phyloP scores from a whole-genome alignment of 2,329 filamentous ascomycete species.

The Hypoxylon sp. region DNA sequence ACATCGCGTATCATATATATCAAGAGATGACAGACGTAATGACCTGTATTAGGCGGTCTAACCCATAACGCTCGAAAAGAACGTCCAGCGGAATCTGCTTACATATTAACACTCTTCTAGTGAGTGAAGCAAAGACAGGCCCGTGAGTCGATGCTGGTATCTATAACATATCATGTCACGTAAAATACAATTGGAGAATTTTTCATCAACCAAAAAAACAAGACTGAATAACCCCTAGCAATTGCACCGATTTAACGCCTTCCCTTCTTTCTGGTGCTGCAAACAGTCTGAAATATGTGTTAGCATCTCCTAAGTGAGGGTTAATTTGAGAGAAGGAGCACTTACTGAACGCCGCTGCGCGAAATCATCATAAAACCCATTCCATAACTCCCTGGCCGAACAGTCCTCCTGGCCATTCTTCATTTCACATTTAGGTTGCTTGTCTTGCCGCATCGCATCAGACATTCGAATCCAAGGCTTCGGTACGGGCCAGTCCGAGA shows the following conservation, averaged over 20 bases:
- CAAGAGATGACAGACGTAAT: not conserved
- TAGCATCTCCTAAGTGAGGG: conserved; percentile 7
- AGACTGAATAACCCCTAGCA: not conserved
- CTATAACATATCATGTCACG: conserved; percentile 42
- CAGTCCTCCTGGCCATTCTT: conserved; percentile 54
- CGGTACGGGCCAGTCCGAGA: conserved; percentile 79
- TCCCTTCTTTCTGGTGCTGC: conserved; percentile 33
- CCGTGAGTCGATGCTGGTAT: conserved; percentile 40
- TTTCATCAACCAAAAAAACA: conserved; percentile 26
- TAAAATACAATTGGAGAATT: conserved; percentile 40
- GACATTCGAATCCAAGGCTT: conserved; percentile 65
- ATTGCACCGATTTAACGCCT: conserved; percentile 27
- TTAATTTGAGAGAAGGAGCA: not conserved
- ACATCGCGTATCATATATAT: not conserved
- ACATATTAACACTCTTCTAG: conserved; percentile 21
- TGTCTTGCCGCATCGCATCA: conserved; percentile 47
- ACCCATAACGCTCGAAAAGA: conserved; percentile 6
- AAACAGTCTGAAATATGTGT: conserved; percentile 31
- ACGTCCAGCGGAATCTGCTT: conserved; percentile 9
- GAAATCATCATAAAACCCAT: conserved; percentile 56
- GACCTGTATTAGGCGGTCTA: conserved; percentile 4
- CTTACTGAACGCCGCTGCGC: conserved; percentile 51
- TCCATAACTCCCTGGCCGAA: conserved; percentile 54
- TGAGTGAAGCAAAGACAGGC: conserved; percentile 20
- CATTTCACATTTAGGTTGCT: conserved; percentile 55